These are phyloP conservation scores for Gypsophila paniculata DNA, from an alignment of 179 eudicot genomes.

Conservation along the genomic window DNA sequence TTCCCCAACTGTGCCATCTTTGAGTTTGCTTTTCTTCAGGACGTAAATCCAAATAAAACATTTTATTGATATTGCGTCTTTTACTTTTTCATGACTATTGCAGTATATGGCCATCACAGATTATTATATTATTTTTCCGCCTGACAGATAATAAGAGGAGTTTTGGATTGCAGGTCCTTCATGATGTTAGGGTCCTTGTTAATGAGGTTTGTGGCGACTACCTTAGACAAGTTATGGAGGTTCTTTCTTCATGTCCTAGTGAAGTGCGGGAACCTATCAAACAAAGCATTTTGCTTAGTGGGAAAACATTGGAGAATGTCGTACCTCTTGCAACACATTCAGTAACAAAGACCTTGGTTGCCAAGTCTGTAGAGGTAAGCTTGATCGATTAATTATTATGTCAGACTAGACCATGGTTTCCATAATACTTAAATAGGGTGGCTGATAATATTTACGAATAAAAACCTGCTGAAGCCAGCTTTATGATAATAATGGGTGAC, in stretches of 20 bases:
- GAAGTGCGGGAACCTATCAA: slow-evolving; percentile 75
- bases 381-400: slow-evolving; percentile 16
- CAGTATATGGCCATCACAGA: neutral
- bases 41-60: neutral
- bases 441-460: neutral
- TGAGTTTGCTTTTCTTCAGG: neutral
- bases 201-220: slow-evolving; percentile 57
- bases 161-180: slow-evolving; percentile 60
- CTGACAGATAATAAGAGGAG: slow-evolving; percentile 1
- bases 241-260: slow-evolving; percentile 60
- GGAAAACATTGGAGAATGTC: slow-evolving; percentile 59
- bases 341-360: slow-evolving; percentile 58
- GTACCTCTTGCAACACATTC: slow-evolving; percentile 48
- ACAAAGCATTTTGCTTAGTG: slow-evolving; percentile 78
- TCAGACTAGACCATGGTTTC: slow-evolving; percentile 1
- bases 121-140: slow-evolving; percentile 4
- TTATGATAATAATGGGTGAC: neutral
- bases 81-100: neutral
- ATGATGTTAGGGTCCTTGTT: slow-evolving; percentile 65
- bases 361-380: slow-evolving; percentile 78
- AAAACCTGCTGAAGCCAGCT: neutral
- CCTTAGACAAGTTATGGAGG: slow-evolving; percentile 52
- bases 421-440: neutral
- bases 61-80: neutral
- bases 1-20: neutral